Percentiles rank a stretch among this genome's conserved stretches.
Evolutionary conservation across 768 basidiomycete genomes (phyloP).

Genomic region (Podaxis sp.): DNA sequence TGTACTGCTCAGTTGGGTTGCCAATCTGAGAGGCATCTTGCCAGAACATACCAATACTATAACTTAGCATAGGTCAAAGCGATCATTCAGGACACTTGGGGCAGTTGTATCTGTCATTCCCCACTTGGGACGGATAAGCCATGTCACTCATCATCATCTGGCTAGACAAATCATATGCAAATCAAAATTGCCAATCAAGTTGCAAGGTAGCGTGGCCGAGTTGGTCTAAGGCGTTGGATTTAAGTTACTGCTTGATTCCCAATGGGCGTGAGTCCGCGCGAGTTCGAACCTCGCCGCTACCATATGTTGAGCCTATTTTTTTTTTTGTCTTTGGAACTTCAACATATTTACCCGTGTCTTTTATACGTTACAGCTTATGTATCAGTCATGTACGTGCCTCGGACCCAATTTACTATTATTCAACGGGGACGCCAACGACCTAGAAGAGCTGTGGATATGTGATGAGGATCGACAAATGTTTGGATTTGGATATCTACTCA

Average conservation of each 20-base stretch:
- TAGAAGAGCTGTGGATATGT: constrained; percentile 21
- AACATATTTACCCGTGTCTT: too few species aligned
- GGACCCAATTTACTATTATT: neutral
- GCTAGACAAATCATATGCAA: too few species aligned
- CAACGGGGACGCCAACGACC: neutral
- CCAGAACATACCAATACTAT: too few species aligned
- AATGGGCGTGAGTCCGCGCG: constrained; percentile 84
- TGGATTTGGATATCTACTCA: constrained; percentile 21
- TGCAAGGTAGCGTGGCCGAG: constrained; percentile 73
- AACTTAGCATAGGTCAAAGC: too few species aligned
- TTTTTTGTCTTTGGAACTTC: neutral
- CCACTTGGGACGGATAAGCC: neutral
- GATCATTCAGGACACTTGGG: neutral
- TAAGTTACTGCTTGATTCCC: constrained; percentile 73
- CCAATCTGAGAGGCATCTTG: too few species aligned
- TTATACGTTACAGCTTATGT: neutral
- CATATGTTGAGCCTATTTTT: constrained; percentile 34
- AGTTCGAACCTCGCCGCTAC: constrained; percentile 92
- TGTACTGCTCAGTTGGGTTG: too few species aligned
- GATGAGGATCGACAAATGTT: neutral
- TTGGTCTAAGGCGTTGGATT: constrained; percentile 92
- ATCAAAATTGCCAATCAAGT: neutral
- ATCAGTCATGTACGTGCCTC: neutral
- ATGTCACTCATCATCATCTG: too few species aligned
- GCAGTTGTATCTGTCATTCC: neutral